These are phyloP conservation scores for Ceraceosorus bombacis DNA, from an alignment of 1,284 basidiomycete genomes.

Conservation along the genomic window DNA sequence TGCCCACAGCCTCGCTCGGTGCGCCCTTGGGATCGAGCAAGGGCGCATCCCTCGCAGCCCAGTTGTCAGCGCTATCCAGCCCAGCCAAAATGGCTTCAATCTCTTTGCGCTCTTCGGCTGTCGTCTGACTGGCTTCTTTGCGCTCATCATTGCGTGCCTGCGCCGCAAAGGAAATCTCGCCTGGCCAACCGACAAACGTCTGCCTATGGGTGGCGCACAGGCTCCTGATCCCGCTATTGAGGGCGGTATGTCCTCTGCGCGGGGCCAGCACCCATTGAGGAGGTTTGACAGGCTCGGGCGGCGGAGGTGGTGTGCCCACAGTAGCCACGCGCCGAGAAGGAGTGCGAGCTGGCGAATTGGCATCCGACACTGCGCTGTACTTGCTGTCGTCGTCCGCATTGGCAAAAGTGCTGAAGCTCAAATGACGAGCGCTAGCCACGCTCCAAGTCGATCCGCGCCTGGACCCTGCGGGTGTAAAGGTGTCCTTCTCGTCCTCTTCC, in stretches of 20 bases:
- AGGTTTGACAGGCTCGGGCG: constrained; percentile 5
- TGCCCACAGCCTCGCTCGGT: constrained; percentile 7
- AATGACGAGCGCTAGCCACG: constrained; percentile 7
- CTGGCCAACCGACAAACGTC: constrained; percentile 86
- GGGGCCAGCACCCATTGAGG: constrained; percentile 67
- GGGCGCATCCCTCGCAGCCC: constrained; percentile 30
- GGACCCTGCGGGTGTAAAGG: constrained; percentile 39
- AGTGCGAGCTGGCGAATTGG: constrained; percentile 14
- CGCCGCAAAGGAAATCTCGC: constrained; percentile 60
- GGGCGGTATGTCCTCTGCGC: constrained; percentile 84
- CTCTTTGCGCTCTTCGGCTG: constrained; percentile 30
- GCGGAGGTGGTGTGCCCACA: constrained; percentile 8
- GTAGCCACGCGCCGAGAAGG: constrained; percentile 1
- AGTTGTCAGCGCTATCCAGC: constrained; percentile 37
- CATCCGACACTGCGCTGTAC: constrained; percentile 11
- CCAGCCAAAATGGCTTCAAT: constrained; percentile 41
- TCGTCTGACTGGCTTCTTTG: constrained; percentile 33
- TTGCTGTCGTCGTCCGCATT: neutral
- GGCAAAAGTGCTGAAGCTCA: constrained; percentile 8
- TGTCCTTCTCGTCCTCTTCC: constrained; percentile 31
- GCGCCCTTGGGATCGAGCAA: constrained; percentile 18
- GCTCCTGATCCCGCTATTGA: constrained; percentile 85
- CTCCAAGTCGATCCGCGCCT: constrained; percentile 19
- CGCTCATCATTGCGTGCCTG: constrained; percentile 38
- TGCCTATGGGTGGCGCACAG: constrained; percentile 77